phyloP scores from a whole-genome alignment of 2,329 filamentous ascomycete species.

The Malbranchea cinnamomea region DNA sequence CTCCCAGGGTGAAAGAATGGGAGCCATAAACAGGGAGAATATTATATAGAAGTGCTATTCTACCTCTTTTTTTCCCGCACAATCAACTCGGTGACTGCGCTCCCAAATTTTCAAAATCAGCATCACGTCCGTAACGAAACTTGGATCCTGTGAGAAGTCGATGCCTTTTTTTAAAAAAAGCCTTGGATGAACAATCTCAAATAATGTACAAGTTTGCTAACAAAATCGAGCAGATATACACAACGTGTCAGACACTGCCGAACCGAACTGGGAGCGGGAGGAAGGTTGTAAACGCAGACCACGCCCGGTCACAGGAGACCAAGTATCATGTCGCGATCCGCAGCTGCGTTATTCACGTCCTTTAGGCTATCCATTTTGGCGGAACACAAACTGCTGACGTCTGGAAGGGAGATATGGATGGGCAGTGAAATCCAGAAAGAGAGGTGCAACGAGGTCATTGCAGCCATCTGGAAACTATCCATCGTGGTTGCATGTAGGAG shows the following conservation, averaged over 20 bases:
- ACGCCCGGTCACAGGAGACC: constrained; percentile 21
- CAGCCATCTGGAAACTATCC: no score
- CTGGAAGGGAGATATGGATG: constrained; percentile 47
- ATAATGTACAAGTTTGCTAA: no score
- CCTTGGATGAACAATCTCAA: no score
- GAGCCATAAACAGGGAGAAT: no score
- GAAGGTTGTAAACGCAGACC: constrained; percentile 24
- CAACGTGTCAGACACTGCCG: constrained; percentile 12
- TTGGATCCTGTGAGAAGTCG: constrained; percentile 24
- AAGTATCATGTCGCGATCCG: constrained; percentile 19
- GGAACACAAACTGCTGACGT: constrained; percentile 38
- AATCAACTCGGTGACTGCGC: constrained; percentile 31
- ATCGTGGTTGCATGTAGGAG: no score
- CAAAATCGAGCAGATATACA: constrained; percentile 9
- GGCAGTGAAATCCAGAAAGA: constrained; percentile 37
- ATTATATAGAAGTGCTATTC: no score
- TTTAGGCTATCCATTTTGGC: constrained; percentile 36
- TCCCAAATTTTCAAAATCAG: constrained; percentile 17
- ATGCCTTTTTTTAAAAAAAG: constrained; percentile 34
- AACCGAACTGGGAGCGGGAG: constrained; percentile 25
- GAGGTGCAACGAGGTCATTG: constrained; percentile 28
- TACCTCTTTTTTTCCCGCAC: constrained; percentile 28
- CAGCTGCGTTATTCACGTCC: constrained; percentile 18
- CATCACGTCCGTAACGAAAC: constrained; percentile 16
- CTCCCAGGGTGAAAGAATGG: no score